Base-by-base conservation (phyloP, 345 rosid genomes). In the Arabidopsis arenosa region DNA sequence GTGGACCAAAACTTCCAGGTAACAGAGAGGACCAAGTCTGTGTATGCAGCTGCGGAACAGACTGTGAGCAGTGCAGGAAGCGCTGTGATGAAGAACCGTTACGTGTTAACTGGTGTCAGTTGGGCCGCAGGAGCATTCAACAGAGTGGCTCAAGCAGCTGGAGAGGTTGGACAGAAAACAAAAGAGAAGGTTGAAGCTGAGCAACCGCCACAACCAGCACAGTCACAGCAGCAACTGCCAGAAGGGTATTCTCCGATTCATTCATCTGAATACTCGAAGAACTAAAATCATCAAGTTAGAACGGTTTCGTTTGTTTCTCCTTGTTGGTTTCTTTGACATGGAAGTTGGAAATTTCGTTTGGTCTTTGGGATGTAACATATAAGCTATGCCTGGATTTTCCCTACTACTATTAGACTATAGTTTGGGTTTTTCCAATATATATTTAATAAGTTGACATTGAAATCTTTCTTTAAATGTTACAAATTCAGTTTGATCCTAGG, bases 1-100 rank as follows among this genome's bases (percentile, higher is more conserved):
- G 81, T 91, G 86, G 98, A 93, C 73, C 90, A 91, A 74, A 93
- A 87, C 78, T 93, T 84, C 74, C 98, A 91, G 85, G 96, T 93
- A 37, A 70, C 98, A 8, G 97, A 93, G 87, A 90, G 88, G 83
- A 91, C 98, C 33, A 93, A 88, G 81, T 79, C 88, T 17, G 97
- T 91, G 12, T 81, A 81, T 70, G 86, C 98, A 21, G 82, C 86
- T 68, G 97, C 98, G 0, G 98, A 92, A 86, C 93, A 91, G 82
- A 86, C 91, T 9, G 94, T 91, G 49, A 86, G 93, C 75, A 85
- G 14, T 12, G 98, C 98, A 30, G 93, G 97, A 66, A 82, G 87
- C 32, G 89, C 92, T 4, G 84, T 94, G 75, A 90, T 94, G 97
- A 86, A 88, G 81, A 94, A 94, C 57, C 88, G 92, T 26, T 87